These are phyloP conservation scores for Erigeron canadensis DNA, from an alignment of 129 eudicot genomes.

Conservation along the genomic window DNA sequence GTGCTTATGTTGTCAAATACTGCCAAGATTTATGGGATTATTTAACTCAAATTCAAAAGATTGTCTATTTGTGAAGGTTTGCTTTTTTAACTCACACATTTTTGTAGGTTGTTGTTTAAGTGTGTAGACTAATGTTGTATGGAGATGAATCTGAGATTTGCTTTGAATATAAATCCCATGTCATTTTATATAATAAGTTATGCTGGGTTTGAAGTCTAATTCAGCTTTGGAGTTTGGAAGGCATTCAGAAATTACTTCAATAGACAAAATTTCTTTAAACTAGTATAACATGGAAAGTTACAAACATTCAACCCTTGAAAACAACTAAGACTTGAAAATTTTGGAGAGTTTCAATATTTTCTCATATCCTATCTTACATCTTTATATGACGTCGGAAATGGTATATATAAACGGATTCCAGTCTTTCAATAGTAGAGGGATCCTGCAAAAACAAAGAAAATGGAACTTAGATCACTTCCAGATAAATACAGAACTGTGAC, in stretches of 20 bases:
- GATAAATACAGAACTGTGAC: too few relatives aligned
- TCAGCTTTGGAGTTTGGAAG: not conserved
- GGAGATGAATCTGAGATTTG: too few relatives aligned
- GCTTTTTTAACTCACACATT: too few relatives aligned
- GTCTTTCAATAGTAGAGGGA: constrained; percentile 57
- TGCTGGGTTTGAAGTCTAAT: too few relatives aligned
- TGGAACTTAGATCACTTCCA: too few relatives aligned
- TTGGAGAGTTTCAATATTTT: not conserved
- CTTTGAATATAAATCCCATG: too few relatives aligned
- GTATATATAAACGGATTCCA: constrained; percentile 8
- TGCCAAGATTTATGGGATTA: too few relatives aligned
- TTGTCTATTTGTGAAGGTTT: too few relatives aligned
- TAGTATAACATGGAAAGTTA: not conserved
- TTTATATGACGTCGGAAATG: constrained; percentile 1
- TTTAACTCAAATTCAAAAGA: too few relatives aligned
- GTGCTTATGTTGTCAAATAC: too few relatives aligned
- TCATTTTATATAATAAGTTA: not conserved
- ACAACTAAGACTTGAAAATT: not conserved
- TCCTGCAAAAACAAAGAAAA: constrained; percentile 35
- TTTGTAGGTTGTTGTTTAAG: too few relatives aligned
- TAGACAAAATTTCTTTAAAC: not conserved
- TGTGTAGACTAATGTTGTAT: too few relatives aligned
- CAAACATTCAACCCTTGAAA: not conserved
- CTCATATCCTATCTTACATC: not conserved
- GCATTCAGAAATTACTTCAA: not conserved